phyloP scores from a whole-genome alignment of 202 grass and related monocot species.

The Setaria viridis region DNA sequence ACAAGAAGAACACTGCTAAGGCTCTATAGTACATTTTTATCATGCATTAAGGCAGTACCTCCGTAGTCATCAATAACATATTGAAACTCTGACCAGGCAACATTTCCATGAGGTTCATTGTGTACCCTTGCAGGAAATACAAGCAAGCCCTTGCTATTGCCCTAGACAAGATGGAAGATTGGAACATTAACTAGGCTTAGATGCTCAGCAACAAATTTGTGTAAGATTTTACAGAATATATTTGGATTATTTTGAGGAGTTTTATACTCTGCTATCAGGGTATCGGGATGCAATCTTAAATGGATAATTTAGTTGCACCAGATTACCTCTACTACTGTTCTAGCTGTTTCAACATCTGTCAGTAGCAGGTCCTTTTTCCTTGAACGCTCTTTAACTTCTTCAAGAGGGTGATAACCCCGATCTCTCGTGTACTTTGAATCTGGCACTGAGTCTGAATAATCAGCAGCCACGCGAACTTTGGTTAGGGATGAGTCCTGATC shows the following conservation, averaged over 20 bases:
- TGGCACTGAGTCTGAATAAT: slow-evolving; percentile 91
- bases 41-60: slow-evolving; percentile 59
- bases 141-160: slow-evolving; percentile 86
- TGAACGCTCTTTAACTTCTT: slow-evolving; percentile 87
- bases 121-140: slow-evolving; percentile 93
- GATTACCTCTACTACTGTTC: slow-evolving; percentile 86
- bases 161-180: slow-evolving; percentile 59
- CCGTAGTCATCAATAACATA: slow-evolving; percentile 94
- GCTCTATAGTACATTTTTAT: slow-evolving; percentile 10
- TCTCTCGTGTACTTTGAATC: slow-evolving; percentile 70
- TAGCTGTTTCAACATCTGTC: slow-evolving; percentile 90
- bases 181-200: slow-evolving; percentile 8
- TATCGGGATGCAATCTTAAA: slow-evolving; percentile 16
- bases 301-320: slow-evolving; percentile 21
- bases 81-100: slow-evolving; percentile 82
- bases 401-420: slow-evolving; percentile 89
- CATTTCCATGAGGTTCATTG: slow-evolving; percentile 84
- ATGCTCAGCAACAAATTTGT: slow-evolving; percentile 23
- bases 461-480: slow-evolving; percentile 85
- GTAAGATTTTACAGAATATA: slow-evolving; percentile 18
- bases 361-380: slow-evolving; percentile 85
- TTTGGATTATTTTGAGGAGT: background rate
- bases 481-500: slow-evolving; percentile 54
- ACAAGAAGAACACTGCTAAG: slow-evolving; percentile 12
- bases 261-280: background rate